These are phyloP conservation scores for Lachnum nothofagi DNA, from an alignment of 2,329 filamentous ascomycete species.

Conservation along the genomic window DNA sequence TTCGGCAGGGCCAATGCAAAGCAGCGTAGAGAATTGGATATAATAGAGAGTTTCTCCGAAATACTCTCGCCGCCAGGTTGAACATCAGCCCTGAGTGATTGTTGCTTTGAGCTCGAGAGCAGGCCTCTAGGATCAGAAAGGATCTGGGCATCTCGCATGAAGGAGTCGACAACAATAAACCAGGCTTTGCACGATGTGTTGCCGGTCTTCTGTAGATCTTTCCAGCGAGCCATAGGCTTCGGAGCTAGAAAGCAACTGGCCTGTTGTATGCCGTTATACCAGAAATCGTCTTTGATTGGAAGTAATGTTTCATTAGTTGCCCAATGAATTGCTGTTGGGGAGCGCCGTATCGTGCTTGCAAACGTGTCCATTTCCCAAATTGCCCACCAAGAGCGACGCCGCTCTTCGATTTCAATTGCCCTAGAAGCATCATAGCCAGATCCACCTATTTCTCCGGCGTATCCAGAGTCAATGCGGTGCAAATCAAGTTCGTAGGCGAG, in stretches of 20 bases:
- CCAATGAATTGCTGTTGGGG: constrained; percentile 35
- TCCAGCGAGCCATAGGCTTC: constrained; percentile 32
- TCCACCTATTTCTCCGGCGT: neutral
- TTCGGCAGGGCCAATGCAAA: constrained; percentile 30
- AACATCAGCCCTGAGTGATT: neutral
- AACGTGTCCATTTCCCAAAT: constrained; percentile 42
- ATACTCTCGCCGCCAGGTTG: neutral
- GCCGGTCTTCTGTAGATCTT: constrained; percentile 27
- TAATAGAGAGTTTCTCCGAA: neutral
- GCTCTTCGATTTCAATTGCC: constrained; percentile 30
- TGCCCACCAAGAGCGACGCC: constrained; percentile 37
- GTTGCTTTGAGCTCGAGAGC: neutral
- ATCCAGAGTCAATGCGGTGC: constrained; percentile 10
- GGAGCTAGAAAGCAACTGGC: constrained; percentile 31
- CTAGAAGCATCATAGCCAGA: neutral
- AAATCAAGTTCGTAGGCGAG: constrained; percentile 17
- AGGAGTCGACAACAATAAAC: constrained; percentile 38
- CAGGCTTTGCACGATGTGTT: constrained; percentile 35
- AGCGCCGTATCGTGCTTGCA: constrained; percentile 36
- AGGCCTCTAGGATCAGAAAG: constrained; percentile 24
- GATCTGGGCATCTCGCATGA: constrained; percentile 36
- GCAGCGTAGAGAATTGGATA: constrained; percentile 16
- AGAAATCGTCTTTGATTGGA: constrained; percentile 33
- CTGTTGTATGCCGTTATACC: constrained; percentile 28
- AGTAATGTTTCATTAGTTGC: constrained; percentile 34